Base-by-base conservation (phyloP, 2,329 filamentous ascomycete species). In the Diaporthe nobilis region DNA sequence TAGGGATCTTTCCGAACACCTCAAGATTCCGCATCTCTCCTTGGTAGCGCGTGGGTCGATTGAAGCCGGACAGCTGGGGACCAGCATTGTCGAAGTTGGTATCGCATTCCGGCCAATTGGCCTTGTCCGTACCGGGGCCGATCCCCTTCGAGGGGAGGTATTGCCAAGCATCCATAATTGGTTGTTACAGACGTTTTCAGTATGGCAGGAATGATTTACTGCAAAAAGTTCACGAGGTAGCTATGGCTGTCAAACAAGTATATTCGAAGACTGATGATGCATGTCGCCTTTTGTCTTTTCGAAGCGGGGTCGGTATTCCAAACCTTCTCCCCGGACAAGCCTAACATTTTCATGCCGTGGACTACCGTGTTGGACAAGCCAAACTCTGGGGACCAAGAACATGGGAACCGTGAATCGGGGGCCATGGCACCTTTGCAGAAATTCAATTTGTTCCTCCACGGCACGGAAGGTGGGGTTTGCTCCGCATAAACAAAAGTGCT, bases 11-110 rank as follows among this genome's bases (percentile, higher is more conserved):
- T 3, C 55, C 55, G 55, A 58, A 58, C 28, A 58, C 55, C 55
- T 58, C 53, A 20, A 57, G 28, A 31, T 57, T 57, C 28, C 28
- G 53, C 28, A 57, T 57, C 28, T 57, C 53, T 10, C 53, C 53
- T 31, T 57, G 53, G 8, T 57, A 57, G 28, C 53, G 53, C 7
- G 53, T 57, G 53, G 53, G 53, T 57, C 28, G 53, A 20, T 57
- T 57, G 25, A 57, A 57, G 28, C 53, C 53, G 22, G 53, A 34
- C n/a, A 22, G 20, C n/a, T 58, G 55, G 20, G 55, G 55, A 5
- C 55, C 55, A 22, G 55, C 55, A 58, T 39, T 58, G 31, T 58
- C 55, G 31, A 58, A 58, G 31, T 58, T 58, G 31, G 55, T 58
- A 17, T 58, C 55, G 55, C 55, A 37, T 22, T 58, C 31, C 31